Conservation (phyloP, 352 stramenopile species). For the Globisporangium viniferum region DNA sequence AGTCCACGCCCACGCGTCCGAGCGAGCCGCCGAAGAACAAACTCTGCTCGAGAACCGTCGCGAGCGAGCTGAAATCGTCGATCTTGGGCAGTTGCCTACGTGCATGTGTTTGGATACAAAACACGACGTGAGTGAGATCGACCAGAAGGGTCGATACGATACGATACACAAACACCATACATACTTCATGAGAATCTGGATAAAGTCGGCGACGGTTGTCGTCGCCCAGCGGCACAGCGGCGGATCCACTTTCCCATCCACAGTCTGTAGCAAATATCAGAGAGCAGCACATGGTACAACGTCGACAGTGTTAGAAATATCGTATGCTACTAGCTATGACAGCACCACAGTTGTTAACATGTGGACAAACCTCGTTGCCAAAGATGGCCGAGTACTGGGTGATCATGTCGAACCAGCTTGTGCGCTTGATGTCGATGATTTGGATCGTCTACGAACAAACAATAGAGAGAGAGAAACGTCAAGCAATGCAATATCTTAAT, state of each 20-base stretch:
- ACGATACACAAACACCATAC: constrained; percentile 22
- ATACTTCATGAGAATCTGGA: constrained; percentile 79
- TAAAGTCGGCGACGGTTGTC: constrained; percentile 74
- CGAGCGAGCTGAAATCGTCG: constrained; percentile 78
- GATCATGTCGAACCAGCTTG: constrained; percentile 90
- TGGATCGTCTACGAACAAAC: constrained; percentile 54
- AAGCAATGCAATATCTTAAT: too few relatives aligned
- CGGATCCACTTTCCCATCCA: constrained; percentile 78
- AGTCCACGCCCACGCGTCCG: constrained; percentile 78
- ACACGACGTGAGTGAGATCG: not conserved
- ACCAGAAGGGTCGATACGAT: not conserved
- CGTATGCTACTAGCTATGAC: not conserved
- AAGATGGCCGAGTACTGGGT: constrained; percentile 91
- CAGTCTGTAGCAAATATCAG: constrained; percentile 31
- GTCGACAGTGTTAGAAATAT: not conserved
- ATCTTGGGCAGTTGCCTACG: constrained; percentile 82
- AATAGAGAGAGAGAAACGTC: not conserved
- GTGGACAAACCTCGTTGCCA: constrained; percentile 52
- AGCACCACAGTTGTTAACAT: not conserved
- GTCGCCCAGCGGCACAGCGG: constrained; percentile 80
- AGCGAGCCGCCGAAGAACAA: constrained; percentile 84
- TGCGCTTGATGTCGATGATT: constrained; percentile 85
- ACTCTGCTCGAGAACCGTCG: constrained; percentile 79
- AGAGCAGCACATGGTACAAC: not conserved
- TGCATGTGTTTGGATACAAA: not conserved